phyloP scores from a whole-genome alignment of 2,329 filamentous ascomycete species.

The Fusarium metavorans region DNA sequence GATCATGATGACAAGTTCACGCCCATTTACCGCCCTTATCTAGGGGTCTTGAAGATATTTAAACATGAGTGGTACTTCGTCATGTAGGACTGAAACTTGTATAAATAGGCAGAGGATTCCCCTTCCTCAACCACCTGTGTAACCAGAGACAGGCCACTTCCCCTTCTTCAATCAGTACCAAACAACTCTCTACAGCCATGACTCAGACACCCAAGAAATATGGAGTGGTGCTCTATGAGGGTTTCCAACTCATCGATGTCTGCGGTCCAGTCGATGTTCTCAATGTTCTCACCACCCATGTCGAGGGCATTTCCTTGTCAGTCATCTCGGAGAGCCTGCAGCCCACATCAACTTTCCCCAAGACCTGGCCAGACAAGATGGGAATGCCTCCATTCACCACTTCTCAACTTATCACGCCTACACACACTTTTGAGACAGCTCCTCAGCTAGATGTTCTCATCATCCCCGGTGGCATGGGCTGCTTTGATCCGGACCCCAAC shows the following conservation, averaged over 20 bases:
- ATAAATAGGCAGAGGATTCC: neutral
- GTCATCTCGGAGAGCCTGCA: conserved; percentile 17
- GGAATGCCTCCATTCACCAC: conserved; percentile 22
- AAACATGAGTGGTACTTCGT: no score
- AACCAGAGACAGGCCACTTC: neutral
- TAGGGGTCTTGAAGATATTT: no score
- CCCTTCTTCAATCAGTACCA: neutral
- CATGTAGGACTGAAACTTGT: neutral
- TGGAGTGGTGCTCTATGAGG: conserved; percentile 51
- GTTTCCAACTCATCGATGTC: conserved; percentile 54
- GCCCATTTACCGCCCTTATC: neutral
- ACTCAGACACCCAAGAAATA: neutral
- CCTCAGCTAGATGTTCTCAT: conserved; percentile 66
- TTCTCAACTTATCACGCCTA: conserved; percentile 41
- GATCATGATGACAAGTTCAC: neutral
- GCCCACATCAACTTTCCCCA: conserved; percentile 20
- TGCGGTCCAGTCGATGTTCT: conserved; percentile 34
- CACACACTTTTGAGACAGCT: conserved; percentile 57
- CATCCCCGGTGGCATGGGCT: conserved; percentile 65
- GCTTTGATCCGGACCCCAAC: conserved; percentile 16
- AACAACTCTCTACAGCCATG: neutral
- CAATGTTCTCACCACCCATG: conserved; percentile 17
- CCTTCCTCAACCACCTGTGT: no score
- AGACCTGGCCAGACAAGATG: conserved; percentile 21
- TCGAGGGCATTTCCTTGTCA: conserved; percentile 11